Percentiles rank a stretch among this genome's conserved stretches.
Evolutionary conservation across 129 eudicot species (phyloP).

Genomic region (Tagetes patula): DNA sequence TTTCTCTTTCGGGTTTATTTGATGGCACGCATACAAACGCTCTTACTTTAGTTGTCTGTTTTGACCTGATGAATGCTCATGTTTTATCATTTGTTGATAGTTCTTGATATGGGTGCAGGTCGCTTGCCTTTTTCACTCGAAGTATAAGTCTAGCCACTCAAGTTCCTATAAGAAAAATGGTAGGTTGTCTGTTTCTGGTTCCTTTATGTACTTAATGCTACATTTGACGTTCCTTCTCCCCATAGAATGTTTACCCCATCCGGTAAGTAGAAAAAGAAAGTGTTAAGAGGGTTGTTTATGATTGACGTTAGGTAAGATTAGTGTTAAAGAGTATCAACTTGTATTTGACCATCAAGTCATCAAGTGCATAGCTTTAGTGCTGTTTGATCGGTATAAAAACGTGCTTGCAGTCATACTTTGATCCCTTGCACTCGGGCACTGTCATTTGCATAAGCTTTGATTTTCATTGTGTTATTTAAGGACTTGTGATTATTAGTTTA

Average conservation of each 20-base stretch:
- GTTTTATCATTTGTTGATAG: background rate
- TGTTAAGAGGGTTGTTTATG: background rate
- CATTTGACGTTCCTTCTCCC: background rate
- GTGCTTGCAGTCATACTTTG: background rate
- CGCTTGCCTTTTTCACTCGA: slow-evolving; percentile 52
- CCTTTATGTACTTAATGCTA: background rate
- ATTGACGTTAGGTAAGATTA: background rate
- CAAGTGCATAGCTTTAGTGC: background rate
- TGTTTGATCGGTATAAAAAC: background rate
- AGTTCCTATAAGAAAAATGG: slow-evolving; percentile 51
- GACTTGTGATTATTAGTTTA: background rate
- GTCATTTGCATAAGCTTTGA: background rate
- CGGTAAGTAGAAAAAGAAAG: background rate
- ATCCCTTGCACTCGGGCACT: background rate
- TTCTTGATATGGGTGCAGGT: slow-evolving; percentile 36
- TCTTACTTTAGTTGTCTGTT: background rate
- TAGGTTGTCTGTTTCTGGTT: slow-evolving; percentile 18
- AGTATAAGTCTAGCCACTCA: slow-evolving; percentile 55
- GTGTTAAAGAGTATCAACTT: background rate
- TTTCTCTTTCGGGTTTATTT: slow-evolving; percentile 16
- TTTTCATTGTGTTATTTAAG: background rate
- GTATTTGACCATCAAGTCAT: background rate
- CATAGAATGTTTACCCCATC: background rate
- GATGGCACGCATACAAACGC: background rate
- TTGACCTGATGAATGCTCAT: background rate